Conservation (phyloP, 2,329 filamentous ascomycete species). For the Parafenestella ontariensis region DNA sequence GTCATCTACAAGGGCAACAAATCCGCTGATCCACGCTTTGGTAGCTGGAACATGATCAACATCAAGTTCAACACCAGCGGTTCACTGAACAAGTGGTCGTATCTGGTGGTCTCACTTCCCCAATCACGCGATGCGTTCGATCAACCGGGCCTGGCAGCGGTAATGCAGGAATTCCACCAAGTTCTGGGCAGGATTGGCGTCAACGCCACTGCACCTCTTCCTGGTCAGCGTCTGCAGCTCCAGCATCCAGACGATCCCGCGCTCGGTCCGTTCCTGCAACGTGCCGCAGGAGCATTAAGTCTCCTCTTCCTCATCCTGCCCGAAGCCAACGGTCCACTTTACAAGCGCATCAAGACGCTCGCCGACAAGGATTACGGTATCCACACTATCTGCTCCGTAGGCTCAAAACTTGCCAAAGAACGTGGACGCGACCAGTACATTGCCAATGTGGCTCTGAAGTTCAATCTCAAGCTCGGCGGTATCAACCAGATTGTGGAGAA, state of each 20-base stretch:
- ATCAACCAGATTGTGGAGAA: constrained; percentile 68
- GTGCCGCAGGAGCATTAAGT: constrained; percentile 2
- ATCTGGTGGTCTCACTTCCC: constrained; percentile 15
- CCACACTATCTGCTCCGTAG: constrained; percentile 31
- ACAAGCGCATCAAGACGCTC: constrained; percentile 33
- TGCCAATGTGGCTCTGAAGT: constrained; percentile 64
- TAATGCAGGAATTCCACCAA: constrained; percentile 19
- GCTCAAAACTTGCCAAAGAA: constrained; percentile 47
- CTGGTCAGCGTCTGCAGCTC: constrained; percentile 8
- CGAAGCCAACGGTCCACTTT: constrained; percentile 21
- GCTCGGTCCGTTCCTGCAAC: constrained; percentile 5
- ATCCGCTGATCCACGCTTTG: constrained; percentile 51
- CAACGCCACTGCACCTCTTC: constrained; percentile 2
- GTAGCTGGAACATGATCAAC: constrained; percentile 61
- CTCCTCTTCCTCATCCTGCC: constrained; percentile 28
- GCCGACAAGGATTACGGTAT: constrained; percentile 29
- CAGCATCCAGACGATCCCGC: constrained; percentile 8
- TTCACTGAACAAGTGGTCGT: constrained; percentile 17
- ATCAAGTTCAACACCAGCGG: constrained; percentile 24
- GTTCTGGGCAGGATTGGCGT: constrained; percentile 17
- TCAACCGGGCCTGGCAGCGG: neutral
- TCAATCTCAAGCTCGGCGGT: constrained; percentile 40
- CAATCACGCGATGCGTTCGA: constrained; percentile 10
- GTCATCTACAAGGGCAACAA: constrained; percentile 62
- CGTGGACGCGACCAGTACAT: constrained; percentile 46